Percentiles rank a stretch among this genome's conserved stretches.
These are phyloP conservation scores for Apiotrichum mycotoxinovorans DNA, from an alignment of 1,284 basidiomycete species.

Conservation along the genomic window DNA sequence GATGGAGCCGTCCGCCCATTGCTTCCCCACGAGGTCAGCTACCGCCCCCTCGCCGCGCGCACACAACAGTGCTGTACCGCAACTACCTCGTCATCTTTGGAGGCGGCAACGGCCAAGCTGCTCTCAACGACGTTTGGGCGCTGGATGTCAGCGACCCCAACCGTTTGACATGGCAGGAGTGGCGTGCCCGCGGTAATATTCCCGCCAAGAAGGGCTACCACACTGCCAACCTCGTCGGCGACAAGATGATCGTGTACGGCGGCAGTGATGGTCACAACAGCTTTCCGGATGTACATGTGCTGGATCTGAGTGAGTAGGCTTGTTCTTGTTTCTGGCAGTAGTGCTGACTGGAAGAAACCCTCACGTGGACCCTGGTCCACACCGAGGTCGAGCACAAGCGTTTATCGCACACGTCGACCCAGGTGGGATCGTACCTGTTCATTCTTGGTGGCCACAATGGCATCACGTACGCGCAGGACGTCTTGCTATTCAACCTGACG, in stretches of 20 bases:
- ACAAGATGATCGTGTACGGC: slow-evolving; percentile 56
- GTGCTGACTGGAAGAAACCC: slow-evolving; percentile 56
- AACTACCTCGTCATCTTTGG: slow-evolving; percentile 81
- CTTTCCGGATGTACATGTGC: slow-evolving; percentile 81
- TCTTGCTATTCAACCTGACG: slow-evolving; percentile 84
- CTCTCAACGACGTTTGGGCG: slow-evolving; percentile 85
- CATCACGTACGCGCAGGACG: slow-evolving; percentile 68
- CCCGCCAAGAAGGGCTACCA: slow-evolving; percentile 76
- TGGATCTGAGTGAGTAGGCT: slow-evolving; percentile 67
- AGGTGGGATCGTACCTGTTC: slow-evolving; percentile 90
- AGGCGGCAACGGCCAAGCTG: slow-evolving; percentile 82
- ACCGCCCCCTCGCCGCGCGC: slow-evolving; percentile 73
- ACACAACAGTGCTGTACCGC: slow-evolving; percentile 73
- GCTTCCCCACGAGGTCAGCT: slow-evolving; percentile 38
- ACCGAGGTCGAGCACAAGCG: slow-evolving; percentile 61
- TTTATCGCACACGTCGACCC: slow-evolving; percentile 80
- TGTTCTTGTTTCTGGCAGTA: neutral
- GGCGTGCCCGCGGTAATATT: slow-evolving; percentile 44
- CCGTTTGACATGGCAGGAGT: slow-evolving; percentile 55
- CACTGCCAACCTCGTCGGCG: slow-evolving; percentile 78
- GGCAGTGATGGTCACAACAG: slow-evolving; percentile 56
- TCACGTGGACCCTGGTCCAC: slow-evolving; percentile 66
- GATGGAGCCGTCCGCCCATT: slow-evolving; percentile 57
- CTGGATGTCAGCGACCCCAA: slow-evolving; percentile 58
- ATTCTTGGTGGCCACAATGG: slow-evolving; percentile 85